Percentiles rank a stretch among this genome's conserved stretches.
Evolutionary conservation across 768 basidiomycete genomes (phyloP).

Genomic region (Psilocybe cyanescens): DNA sequence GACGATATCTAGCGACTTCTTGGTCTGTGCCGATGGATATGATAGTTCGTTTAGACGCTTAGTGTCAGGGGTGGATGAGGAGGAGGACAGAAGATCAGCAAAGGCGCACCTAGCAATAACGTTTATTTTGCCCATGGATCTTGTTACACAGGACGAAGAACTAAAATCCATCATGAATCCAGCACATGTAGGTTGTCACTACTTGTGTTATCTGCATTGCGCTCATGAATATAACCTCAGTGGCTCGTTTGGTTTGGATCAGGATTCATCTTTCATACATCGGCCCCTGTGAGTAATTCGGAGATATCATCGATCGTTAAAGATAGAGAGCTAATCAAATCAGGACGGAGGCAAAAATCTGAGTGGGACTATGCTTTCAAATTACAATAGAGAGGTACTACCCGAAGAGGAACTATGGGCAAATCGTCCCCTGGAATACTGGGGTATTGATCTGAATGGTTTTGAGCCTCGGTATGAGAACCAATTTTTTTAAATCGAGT

Average conservation of each 20-base stretch:
- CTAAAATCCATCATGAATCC: constrained; percentile 29
- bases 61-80: constrained; percentile 22
- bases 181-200: neutral
- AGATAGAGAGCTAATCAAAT: neutral
- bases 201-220: neutral
- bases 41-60: constrained; percentile 37
- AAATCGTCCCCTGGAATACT: constrained; percentile 35
- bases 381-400: constrained; percentile 21
- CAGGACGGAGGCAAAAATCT: constrained; percentile 15
- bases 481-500: neutral
- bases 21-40: constrained; percentile 64
- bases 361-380: constrained; percentile 13
- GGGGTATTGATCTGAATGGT: constrained; percentile 26
- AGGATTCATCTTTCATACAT: neutral
- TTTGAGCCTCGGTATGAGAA: constrained; percentile 38
- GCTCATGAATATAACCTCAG: neutral
- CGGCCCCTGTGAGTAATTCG: neutral
- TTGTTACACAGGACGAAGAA: constrained; percentile 27
- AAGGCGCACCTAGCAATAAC: constrained; percentile 29
- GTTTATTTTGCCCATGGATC: constrained; percentile 31
- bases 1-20: constrained; percentile 47
- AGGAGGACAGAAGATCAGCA: constrained; percentile 10
- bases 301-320: neutral
- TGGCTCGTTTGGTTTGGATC: constrained; percentile 4
- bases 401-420: constrained; percentile 34